Conservation (phyloP, 148 eudicot species). For the Simmondsia chinensis region DNA sequence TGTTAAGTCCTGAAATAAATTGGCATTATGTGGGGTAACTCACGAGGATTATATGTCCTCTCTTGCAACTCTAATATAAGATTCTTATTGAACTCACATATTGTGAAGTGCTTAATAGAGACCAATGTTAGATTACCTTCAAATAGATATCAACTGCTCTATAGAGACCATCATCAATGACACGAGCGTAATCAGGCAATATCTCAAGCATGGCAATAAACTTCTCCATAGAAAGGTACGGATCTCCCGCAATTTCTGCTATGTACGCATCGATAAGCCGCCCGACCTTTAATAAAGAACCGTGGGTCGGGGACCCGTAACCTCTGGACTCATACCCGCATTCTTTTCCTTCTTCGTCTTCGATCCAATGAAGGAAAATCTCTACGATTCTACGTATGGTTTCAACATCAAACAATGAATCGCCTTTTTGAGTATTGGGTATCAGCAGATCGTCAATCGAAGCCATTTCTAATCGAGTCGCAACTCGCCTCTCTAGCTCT, state of each 20-base stretch:
- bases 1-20: too few relatives aligned
- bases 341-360: conserved; percentile 45
- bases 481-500: conserved; percentile 56
- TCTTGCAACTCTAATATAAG: not conserved
- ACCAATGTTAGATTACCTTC: conserved; percentile 29
- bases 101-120: too few relatives aligned
- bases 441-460: conserved; percentile 59
- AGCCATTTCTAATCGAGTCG: conserved; percentile 43
- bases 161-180: conserved; percentile 71
- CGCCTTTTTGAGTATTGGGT: conserved; percentile 46
- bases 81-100: too few relatives aligned
- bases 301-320: conserved; percentile 47
- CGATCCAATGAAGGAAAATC: conserved; percentile 52
- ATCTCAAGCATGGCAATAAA: conserved; percentile 44
- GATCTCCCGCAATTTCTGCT: conserved; percentile 67
- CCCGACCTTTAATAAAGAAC: conserved; percentile 50
- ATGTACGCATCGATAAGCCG: conserved; percentile 52
- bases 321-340: conserved; percentile 57
- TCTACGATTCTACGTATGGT: conserved; percentile 49
- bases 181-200: conserved; percentile 67
- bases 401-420: conserved; percentile 52
- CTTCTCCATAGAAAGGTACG: conserved; percentile 40
- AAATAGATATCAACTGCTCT: conserved; percentile 61
- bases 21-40: too few relatives aligned
- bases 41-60: too few relatives aligned